Evolutionary conservation across 108 stramenopile genomes (phyloP), one percentile per base, ranked within the genome.

Genomic region (Cylindrotheca closterium): DNA sequence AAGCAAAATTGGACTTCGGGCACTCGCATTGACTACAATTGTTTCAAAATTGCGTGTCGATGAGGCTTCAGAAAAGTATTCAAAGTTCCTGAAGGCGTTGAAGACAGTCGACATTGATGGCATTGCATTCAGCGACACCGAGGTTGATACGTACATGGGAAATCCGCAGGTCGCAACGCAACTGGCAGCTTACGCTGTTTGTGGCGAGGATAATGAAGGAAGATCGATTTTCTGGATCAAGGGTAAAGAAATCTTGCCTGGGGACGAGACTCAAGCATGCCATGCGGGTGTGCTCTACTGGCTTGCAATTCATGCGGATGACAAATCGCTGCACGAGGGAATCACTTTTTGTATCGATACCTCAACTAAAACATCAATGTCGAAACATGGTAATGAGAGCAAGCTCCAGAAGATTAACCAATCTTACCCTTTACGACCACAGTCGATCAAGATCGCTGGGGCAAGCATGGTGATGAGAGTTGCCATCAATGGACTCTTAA

Each of bases 281-380:
- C 28, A 65, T 4, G 75, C 75, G 15, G 63, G 57, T 12, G 31
- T 68, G 18, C 17, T 71, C 30, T 66, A 63, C 48, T 53, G 54
- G 23, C 31, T 58, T 21, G 75, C 75, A 12, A 46, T 77, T 15
- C 75, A 77, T 46, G 67, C 75, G 19, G 75, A 77, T 66, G 24
- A 22, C 1, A 30, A 27, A 32, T 57, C 61, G 18, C 58, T 77
- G 12, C 57, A 65, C 24, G 17, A 77, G 17, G 77, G 77, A 12
- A 66, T 78, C 18, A 73, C 71, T 3, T 73, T 78, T 37, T 57
- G 71, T 22, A 67, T 78, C 19, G 77, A 78, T 42, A 37, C 52
- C 4, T 55, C 59, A 15, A 18, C 50, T 4, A 45, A 32, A 19
- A 33, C 47, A 8, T 2, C 4, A 17, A n/a, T 7, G 15, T 7